Conservation (phyloP, 2,329 filamentous ascomycete species). For the Berkeleyomyces rouxiae region DNA sequence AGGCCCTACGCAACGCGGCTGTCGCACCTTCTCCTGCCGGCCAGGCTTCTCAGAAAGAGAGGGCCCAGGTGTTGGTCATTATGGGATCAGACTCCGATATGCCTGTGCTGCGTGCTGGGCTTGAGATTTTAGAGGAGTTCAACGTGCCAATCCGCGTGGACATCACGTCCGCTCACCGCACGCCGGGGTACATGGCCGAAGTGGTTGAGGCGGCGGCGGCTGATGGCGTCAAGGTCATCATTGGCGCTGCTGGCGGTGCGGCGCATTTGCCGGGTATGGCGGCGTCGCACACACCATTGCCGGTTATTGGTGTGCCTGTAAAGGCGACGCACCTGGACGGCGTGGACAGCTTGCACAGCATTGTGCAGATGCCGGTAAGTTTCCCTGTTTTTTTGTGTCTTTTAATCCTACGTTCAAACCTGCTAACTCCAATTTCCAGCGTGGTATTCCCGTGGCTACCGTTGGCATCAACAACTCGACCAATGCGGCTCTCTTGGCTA, state of each 20-base stretch:
- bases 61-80: constrained; percentile 47
- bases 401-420: constrained; percentile 16
- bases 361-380: constrained; percentile 59
- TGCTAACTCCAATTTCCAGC: constrained; percentile 13
- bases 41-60: constrained; percentile 4
- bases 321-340: constrained; percentile 59
- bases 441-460: constrained; percentile 55
- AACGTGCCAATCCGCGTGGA: constrained; percentile 53
- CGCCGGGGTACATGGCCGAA: constrained; percentile 51
- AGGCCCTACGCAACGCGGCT: constrained; percentile 23
- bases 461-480: constrained; percentile 69
- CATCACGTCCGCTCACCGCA: constrained; percentile 69
- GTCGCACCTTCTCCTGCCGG: background rate
- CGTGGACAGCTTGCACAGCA: constrained; percentile 52
- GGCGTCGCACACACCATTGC: constrained; percentile 51
- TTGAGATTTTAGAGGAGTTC: constrained; percentile 52
- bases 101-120: constrained; percentile 45
- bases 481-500: constrained; percentile 57
- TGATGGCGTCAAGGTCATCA: constrained; percentile 55
- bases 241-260: constrained; percentile 59
- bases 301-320: constrained; percentile 63
- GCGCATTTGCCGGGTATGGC: constrained; percentile 63
- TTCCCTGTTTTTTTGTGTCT: background rate
- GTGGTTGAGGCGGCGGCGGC: constrained; percentile 46
- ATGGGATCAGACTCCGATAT: constrained; percentile 76